A percentile compares a stretch with the other conserved stretches of the same genome.
These are phyloP conservation scores for Sphagnum tenellum DNA, from an alignment of 225 moss, liverwort and hornwort species.

Conservation along the genomic window DNA sequence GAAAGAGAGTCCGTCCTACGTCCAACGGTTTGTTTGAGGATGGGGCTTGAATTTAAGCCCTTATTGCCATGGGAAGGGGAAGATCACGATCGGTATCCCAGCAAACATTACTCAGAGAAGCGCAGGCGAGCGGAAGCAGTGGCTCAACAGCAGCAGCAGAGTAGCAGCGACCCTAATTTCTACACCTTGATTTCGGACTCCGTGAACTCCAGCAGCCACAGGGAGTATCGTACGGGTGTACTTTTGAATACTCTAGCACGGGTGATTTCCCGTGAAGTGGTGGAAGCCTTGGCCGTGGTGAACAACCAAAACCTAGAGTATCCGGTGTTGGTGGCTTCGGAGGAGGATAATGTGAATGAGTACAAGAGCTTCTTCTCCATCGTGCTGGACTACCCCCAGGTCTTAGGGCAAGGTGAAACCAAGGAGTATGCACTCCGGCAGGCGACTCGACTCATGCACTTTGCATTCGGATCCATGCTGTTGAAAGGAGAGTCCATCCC, in stretches of 20 bases:
- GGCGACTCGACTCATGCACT: slow-evolving; percentile 30
- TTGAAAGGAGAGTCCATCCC: slow-evolving; percentile 36
- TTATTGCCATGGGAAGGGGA: slow-evolving; percentile 42
- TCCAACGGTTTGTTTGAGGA: neutral
- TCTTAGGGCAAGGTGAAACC: slow-evolving; percentile 42
- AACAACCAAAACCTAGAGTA: slow-evolving; percentile 32
- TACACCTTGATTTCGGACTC: too few relatives aligned
- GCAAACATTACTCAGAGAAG: slow-evolving; percentile 32
- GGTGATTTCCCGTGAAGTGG: slow-evolving; percentile 20
- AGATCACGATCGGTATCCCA: slow-evolving; percentile 18
- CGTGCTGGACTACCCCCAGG: slow-evolving; percentile 36
- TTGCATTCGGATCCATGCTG: slow-evolving; percentile 34
- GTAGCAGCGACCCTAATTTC: neutral
- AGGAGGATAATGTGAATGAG: slow-evolving; percentile 38
- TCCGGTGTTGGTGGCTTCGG: slow-evolving; percentile 38
- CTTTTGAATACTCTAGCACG: too few relatives aligned
- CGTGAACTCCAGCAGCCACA: too few relatives aligned
- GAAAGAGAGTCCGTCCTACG: too few relatives aligned
- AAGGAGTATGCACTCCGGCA: slow-evolving; percentile 36
- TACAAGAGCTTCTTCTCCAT: slow-evolving; percentile 44
- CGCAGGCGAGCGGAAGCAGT: slow-evolving; percentile 11
- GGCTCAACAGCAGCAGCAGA: neutral
- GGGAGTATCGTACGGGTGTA: too few relatives aligned
- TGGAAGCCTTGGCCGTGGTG: slow-evolving; percentile 16
- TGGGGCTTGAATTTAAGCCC: slow-evolving; percentile 59